phyloP scores from a whole-genome alignment of 1,284 basidiomycete species.

The Wolfiporia cocos region DNA sequence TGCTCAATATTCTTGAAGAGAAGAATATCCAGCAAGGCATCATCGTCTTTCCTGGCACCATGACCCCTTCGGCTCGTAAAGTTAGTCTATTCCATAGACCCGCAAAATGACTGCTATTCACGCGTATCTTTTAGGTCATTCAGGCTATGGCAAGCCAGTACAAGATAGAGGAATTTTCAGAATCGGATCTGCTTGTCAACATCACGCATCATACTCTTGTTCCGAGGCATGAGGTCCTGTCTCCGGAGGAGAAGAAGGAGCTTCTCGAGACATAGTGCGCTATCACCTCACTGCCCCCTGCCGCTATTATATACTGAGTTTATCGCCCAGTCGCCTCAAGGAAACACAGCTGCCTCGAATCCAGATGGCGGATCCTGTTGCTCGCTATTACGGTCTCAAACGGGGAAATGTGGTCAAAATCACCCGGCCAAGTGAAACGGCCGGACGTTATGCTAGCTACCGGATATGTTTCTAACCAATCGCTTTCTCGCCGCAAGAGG shows the following conservation, averaged over 20 bases:
- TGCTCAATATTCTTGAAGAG: constrained; percentile 84
- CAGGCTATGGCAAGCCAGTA: constrained; percentile 83
- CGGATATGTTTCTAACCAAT: constrained; percentile 72
- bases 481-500: constrained; percentile 7
- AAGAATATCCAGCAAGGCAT: constrained; percentile 88
- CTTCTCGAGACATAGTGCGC: constrained; percentile 92
- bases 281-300: constrained; percentile 2
- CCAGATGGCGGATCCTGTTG: constrained; percentile 93
- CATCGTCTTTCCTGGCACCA: constrained; percentile 93
- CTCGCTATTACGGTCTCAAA: constrained; percentile 93
- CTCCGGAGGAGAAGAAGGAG: constrained; percentile 80
- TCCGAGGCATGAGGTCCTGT: constrained; percentile 89
- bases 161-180: constrained; percentile 93
- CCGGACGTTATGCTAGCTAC: constrained; percentile 91
- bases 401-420: constrained; percentile 99
- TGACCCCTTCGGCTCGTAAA: constrained; percentile 96
- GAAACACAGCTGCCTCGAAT: constrained; percentile 98
- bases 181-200: constrained; percentile 95
- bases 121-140: constrained; percentile 59
- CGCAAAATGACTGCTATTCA: constrained; percentile 5
- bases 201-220: constrained; percentile 96
- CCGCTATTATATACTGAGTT: constrained; percentile 9
- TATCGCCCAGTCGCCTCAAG: constrained; percentile 75
- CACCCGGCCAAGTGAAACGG: constrained; percentile 94
- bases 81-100: constrained; percentile 34